Evolutionary conservation across 345 rosid genomes (phyloP).

Genomic region (Populus simonii): DNA sequence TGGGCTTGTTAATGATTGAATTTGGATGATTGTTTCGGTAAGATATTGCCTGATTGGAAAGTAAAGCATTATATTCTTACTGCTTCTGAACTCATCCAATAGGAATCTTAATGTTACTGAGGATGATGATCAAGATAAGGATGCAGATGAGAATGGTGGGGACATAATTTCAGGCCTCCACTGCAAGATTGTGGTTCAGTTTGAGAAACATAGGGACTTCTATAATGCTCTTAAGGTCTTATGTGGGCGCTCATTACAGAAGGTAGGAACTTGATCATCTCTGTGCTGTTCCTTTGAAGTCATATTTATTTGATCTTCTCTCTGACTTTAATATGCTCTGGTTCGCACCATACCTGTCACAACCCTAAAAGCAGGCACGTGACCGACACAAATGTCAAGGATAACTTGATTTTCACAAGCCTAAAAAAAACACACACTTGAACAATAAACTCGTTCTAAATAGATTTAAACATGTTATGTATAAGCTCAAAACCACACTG

Average conservation of each 20-base stretch:
- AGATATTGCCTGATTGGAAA: neutral
- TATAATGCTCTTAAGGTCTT: conserved; percentile 69
- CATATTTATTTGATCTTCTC: neutral
- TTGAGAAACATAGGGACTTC: conserved; percentile 71
- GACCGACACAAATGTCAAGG: too few species aligned
- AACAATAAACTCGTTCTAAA: too few species aligned
- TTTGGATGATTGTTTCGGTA: neutral
- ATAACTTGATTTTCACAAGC: too few species aligned
- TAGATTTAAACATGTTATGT: too few species aligned
- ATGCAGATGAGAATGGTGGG: conserved; percentile 42
- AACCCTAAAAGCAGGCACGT: too few species aligned
- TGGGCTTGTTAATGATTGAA: neutral
- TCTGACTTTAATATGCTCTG: neutral
- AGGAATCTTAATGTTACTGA: conserved; percentile 89
- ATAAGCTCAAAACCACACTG: too few species aligned
- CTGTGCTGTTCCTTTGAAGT: neutral
- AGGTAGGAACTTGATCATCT: conserved; percentile 40
- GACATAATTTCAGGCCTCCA: conserved; percentile 75
- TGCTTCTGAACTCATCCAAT: conserved; percentile 28
- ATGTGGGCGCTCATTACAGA: conserved; percentile 76
- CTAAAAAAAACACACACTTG: too few species aligned
- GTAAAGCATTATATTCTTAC: conserved; percentile 2
- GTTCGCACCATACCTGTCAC: too few species aligned
- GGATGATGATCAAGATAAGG: conserved; percentile 62
- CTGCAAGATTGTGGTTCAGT: conserved; percentile 86